Percentiles rank a stretch among this genome's conserved stretches.
Evolutionary conservation across 1,139 yeast species (phyloP).

Genomic region (Kodamaea arcana): DNA sequence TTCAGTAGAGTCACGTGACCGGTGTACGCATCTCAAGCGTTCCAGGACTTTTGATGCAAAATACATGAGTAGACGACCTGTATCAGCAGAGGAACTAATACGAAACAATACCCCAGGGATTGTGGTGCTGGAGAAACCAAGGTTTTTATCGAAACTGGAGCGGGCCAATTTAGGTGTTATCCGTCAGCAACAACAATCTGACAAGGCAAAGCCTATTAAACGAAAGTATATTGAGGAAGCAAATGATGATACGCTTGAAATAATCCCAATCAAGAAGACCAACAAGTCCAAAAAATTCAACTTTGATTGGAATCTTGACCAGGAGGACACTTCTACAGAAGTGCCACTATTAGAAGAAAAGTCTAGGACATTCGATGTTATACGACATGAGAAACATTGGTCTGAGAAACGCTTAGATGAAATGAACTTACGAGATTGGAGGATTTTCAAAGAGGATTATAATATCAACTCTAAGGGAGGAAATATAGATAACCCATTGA

Average conservation of each 20-base stretch:
- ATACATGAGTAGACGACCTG: slow-evolving; percentile 26
- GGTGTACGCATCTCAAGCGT: too few relatives aligned
- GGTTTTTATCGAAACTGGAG: slow-evolving; percentile 46
- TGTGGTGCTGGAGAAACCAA: slow-evolving; percentile 26
- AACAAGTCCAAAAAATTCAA: slow-evolving; percentile 40
- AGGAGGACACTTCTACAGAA: slow-evolving; percentile 58
- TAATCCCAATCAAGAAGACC: slow-evolving; percentile 8
- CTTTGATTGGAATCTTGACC: slow-evolving; percentile 61
- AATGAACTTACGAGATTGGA: slow-evolving; percentile 87
- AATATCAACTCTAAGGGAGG: slow-evolving; percentile 60
- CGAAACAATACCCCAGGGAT: slow-evolving; percentile 15
- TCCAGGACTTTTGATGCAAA: too few relatives aligned
- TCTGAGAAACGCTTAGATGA: slow-evolving; percentile 53
- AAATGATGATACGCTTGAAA: neutral
- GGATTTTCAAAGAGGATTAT: slow-evolving; percentile 78
- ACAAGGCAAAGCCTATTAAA: slow-evolving; percentile 3
- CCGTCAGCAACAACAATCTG: slow-evolving; percentile 3
- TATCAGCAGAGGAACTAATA: slow-evolving; percentile 45
- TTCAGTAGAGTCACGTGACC: too few relatives aligned
- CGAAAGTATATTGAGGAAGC: slow-evolving; percentile 5
- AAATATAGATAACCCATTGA: slow-evolving; percentile 52
- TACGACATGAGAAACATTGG: slow-evolving; percentile 58
- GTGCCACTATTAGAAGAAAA: slow-evolving; percentile 35
- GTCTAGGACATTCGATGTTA: slow-evolving; percentile 9
- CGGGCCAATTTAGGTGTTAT: slow-evolving; percentile 31